Conservation (phyloP, 192 early-diverging fungal species). For the Dimargaris xerosporica region DNA sequence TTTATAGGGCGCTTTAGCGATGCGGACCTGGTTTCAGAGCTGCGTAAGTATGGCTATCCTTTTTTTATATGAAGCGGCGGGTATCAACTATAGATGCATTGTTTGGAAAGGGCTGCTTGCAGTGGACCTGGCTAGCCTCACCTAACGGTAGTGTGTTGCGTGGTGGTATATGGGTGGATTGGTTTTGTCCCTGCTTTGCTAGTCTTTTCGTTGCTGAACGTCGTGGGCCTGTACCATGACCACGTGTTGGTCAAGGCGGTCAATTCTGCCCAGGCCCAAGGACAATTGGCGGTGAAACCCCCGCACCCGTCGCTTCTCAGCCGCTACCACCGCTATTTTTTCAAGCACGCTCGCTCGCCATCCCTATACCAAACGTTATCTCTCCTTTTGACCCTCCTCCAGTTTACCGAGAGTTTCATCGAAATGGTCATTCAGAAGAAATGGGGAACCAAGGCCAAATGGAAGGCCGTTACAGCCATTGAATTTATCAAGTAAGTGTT, state of each 20-base stretch:
- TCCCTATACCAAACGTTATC: conserved; percentile 37
- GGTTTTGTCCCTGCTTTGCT: not conserved
- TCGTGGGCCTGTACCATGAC: conserved; percentile 79
- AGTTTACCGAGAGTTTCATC: conserved; percentile 51
- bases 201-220: conserved; percentile 66
- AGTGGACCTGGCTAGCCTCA: too few relatives aligned
- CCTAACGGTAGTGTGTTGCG: too few relatives aligned
- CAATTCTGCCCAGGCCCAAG: conserved; percentile 18
- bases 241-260: conserved; percentile 37
- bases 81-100: too few relatives aligned
- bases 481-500: conserved; percentile 49
- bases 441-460: conserved; percentile 39
- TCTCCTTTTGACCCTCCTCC: conserved; percentile 47
- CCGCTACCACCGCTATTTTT: conserved; percentile 55
- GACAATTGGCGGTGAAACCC: conserved; percentile 14
- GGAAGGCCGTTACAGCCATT: conserved; percentile 42
- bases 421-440: conserved; percentile 65
- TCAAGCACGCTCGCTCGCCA: conserved; percentile 15
- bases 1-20: conserved; percentile 76
- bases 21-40: conserved; percentile 83
- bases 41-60: conserved; percentile 25
- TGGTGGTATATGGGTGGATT: too few relatives aligned
- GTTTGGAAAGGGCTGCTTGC: too few relatives aligned
- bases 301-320: conserved; percentile 33
- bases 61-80: too few relatives aligned